Evolutionary conservation across 2,329 filamentous ascomycete species (phyloP), one percentile per base, ranked within the genome.

Genomic region (Epichloe hybrida): DNA sequence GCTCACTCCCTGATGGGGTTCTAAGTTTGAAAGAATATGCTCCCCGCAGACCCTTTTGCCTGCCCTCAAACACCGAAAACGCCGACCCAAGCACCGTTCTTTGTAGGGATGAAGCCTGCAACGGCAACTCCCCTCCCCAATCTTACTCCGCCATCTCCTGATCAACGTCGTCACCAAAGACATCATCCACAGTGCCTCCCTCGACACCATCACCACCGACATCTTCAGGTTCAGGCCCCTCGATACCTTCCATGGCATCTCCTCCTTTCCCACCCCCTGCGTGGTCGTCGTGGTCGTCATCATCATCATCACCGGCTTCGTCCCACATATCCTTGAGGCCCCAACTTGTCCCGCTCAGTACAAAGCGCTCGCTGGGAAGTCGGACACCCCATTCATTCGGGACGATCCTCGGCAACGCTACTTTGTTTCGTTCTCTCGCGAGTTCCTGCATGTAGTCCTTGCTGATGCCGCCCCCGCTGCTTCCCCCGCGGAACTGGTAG

Each of bases 391-490:
- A 86, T 61, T 85, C 82, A 59, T 77, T 79, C 41, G 77, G 73
- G 12, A 77, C 69, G 15, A 85, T 76, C 54, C 76, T 74, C 20
- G 82, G 82, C 55, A 89, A 66, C 1, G 75, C 76, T 31, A 84
- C 72, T 58, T 78, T 79, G 67, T 89, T 89, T 55, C 82, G 71
- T 62, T 85, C 81, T 55, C 76, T 72, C 12, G 85, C 86, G 15
- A 88, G 71, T 63, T 89, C 84, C 51, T 83, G 69, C 70, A 90
- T 74, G 65, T 85, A 89, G 57, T 91, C 86, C 62, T 90, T 90
- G 64, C 73, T 78, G 48, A 79, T 70, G 8, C 77, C 77, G 36
- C 75, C 70, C 8, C 70, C 72, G 17, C 72, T 72, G 49, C 70
- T 70, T 61, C 75, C 72, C 54, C 77, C 68, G 54, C 76, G 71